These are phyloP conservation scores for Fusarium humuli DNA, from an alignment of 2,329 filamentous ascomycete genomes.

Conservation along the genomic window DNA sequence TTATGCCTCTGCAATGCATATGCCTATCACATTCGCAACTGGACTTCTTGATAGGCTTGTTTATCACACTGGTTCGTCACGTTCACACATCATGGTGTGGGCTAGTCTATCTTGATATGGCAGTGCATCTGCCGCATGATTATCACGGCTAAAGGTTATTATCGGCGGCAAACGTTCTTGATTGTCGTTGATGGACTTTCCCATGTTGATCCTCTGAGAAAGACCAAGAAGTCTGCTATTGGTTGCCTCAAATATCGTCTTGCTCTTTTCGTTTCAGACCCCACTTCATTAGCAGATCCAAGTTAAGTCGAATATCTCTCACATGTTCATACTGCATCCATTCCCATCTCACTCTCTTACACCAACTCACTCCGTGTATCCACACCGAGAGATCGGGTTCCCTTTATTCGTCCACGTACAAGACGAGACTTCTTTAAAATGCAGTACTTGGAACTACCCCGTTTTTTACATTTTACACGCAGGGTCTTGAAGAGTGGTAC, in stretches of 20 bases:
- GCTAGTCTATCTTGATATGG: conserved; percentile 6
- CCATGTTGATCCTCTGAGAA: conserved; percentile 15
- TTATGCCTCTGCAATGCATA: conserved; percentile 8
- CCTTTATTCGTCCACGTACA: conserved; percentile 44
- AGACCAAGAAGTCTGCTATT: conserved; percentile 6
- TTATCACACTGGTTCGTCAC: conserved; percentile 29
- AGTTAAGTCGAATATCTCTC: conserved; percentile 17
- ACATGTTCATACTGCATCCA: conserved; percentile 22
- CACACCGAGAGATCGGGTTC: conserved; percentile 20
- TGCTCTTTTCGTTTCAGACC: conserved; percentile 18
- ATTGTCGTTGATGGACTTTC: conserved; percentile 12
- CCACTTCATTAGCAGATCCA: conserved; percentile 28
- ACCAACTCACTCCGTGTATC: conserved; percentile 28
- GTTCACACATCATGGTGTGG: conserved; percentile 10
- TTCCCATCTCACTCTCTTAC: conserved; percentile 32
- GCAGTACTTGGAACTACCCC: conserved; percentile 27
- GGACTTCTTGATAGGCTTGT: conserved; percentile 12
- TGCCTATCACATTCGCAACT: conserved; percentile 17
- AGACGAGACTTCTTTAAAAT: conserved; percentile 19
- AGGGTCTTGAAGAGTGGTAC: conserved; percentile 29
- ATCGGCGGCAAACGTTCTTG: conserved; percentile 17
- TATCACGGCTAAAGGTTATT: conserved; percentile 12
- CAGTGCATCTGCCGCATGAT: conserved; percentile 3
- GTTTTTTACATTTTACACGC: conserved; percentile 8
- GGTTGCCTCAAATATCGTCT: conserved; percentile 29